Evolutionary conservation across 2,329 filamentous ascomycete species (phyloP).

Genomic region (Corniculantispora saksenae): DNA sequence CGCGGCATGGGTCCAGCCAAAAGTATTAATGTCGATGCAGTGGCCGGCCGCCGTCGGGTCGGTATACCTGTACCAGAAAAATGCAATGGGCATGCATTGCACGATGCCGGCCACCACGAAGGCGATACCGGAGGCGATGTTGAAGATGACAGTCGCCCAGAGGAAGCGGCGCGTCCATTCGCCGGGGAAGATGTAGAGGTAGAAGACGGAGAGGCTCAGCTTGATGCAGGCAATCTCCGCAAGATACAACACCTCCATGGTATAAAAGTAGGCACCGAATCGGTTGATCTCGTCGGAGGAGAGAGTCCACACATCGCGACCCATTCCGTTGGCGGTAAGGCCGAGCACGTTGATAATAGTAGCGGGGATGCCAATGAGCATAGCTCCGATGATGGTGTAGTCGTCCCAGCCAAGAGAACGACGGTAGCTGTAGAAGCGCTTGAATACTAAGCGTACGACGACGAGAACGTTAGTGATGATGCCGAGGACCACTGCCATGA

Average conservation of each 20-base stretch:
- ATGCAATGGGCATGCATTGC: constrained; percentile 52
- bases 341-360: constrained; percentile 35
- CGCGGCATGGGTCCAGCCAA: constrained; percentile 53
- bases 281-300: constrained; percentile 40
- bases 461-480: constrained; percentile 43
- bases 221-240: constrained; percentile 48
- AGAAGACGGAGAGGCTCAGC: constrained; percentile 55
- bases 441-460: constrained; percentile 41
- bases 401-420: constrained; percentile 42
- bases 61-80: constrained; percentile 56
- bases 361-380: constrained; percentile 31
- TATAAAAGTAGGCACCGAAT: constrained; percentile 46
- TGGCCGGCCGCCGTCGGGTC: constrained; percentile 40
- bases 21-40: constrained; percentile 51
- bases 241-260: constrained; percentile 49
- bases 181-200: constrained; percentile 54
- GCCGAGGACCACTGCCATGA: constrained; percentile 36
- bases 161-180: constrained; percentile 40
- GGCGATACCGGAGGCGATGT: constrained; percentile 39
- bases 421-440: constrained; percentile 36
- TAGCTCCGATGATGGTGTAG: constrained; percentile 34
- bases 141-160: constrained; percentile 44
- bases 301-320: constrained; percentile 56
- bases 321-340: constrained; percentile 43
- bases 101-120: constrained; percentile 50